Evolutionary conservation across 805 yeast genomes (phyloP), one percentile per base, ranked within the genome.

Genomic region (Starmerella asiatica): DNA sequence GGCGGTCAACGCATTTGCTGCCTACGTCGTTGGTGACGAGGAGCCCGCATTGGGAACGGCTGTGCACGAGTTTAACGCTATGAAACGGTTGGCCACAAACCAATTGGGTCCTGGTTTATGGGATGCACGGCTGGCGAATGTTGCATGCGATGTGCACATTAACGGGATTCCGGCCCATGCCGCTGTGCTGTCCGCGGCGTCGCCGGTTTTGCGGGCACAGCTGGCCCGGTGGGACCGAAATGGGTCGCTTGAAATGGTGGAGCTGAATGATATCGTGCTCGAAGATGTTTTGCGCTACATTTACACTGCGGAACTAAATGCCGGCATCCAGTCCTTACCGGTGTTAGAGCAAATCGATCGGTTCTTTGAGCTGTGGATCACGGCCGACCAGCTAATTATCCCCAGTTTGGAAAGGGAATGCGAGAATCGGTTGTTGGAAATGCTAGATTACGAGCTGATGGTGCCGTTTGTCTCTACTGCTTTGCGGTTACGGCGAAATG

Each of bases 311-410:
- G 38, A 38, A 11, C 27, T 44, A 2, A 17, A 8, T 4, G 28
- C 27, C 3, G 23, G 21, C n/a, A 11, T n/a, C 15, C 21, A 16
- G 11, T 21, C 6, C 12, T 9, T 20, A 7, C 5, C 35, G 3
- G 18, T 18, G 9, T 12, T 3, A 5, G 36, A 21, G 23, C 35
- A 24, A 12, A 34, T 33, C 5, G 36, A 46, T n/a, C 16, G 28
- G 14, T 36, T 51, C 1, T 36, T 48, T 19, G 48, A 42, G 14
- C 33, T 52, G n/a, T 49, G 50, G 49, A 39, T 34, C 7, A 31
- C 40, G 5, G 48, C 50, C 6, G 48, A 48, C 29, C 45, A 42
- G 43, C 47, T 52, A n/a, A 30, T 50, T 28, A 38, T 51, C 39
- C 15, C 38, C 14, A 28, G 29, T 12, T 39, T 52, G 17, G 33